Conservation (phyloP, 805 yeast genomes). For the Candida boleticola region DNA sequence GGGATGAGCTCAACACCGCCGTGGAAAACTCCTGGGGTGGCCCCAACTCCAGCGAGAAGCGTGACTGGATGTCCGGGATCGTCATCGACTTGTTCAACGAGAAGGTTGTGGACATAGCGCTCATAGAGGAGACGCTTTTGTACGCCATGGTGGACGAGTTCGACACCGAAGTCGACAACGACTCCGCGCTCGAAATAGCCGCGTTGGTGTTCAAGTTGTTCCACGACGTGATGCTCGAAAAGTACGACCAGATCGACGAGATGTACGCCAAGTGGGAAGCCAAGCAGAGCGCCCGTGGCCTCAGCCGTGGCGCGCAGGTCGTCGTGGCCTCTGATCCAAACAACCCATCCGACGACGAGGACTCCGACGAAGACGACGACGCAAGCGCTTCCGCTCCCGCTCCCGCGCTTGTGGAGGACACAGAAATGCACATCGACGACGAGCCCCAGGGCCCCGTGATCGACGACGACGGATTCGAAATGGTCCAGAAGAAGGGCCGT, state of each 20-base stretch:
- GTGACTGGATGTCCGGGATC: constrained; percentile 91
- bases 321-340: constrained; percentile 58
- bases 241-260: constrained; percentile 56
- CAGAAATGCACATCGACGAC: constrained; percentile 32
- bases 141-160: constrained; percentile 96
- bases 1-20: constrained; percentile 88
- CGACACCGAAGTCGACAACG: constrained; percentile 85
- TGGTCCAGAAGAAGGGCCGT: constrained; percentile 71
- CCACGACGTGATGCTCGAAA: constrained; percentile 54
- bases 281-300: constrained; percentile 40
- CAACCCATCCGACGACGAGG: constrained; percentile 54
- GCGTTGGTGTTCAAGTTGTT: constrained; percentile 63
- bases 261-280: constrained; percentile 59
- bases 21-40: constrained; percentile 97
- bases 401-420: constrained; percentile 21
- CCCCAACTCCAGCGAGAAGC: constrained; percentile 79
- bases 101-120: constrained; percentile 67
- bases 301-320: constrained; percentile 38
- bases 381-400: constrained; percentile 32
- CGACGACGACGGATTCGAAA: constrained; percentile 93
- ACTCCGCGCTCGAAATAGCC: constrained; percentile 76
- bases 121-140: constrained; percentile 79
- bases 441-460: constrained; percentile 56
- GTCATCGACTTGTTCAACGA: constrained; percentile 75
- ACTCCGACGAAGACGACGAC: constrained; percentile 47